These are phyloP conservation scores for Alternaria incomplexa DNA, from an alignment of 2,329 filamentous ascomycete species.

Conservation along the genomic window DNA sequence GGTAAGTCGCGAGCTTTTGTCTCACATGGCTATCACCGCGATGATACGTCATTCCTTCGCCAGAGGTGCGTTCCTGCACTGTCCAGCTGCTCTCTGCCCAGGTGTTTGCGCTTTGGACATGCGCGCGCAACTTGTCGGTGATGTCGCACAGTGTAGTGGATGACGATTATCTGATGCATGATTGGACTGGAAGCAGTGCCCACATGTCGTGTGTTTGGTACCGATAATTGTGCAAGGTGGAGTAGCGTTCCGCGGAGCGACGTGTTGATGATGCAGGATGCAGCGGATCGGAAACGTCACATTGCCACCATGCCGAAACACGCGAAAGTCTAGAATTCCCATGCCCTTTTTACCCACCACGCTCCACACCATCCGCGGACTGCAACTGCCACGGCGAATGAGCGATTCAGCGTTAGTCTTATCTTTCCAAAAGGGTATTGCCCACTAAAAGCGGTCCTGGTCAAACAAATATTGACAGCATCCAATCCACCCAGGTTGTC, in stretches of 20 bases:
- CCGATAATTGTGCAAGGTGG: not conserved
- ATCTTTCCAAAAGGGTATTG: not conserved
- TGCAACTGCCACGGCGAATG: not conserved
- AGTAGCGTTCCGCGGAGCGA: not conserved
- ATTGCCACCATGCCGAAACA: constrained; percentile 10
- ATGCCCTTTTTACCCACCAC: not conserved
- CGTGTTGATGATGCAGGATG: not conserved
- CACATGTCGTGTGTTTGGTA: not conserved
- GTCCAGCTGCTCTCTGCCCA: not conserved
- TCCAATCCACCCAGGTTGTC: not conserved
- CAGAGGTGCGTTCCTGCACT: not conserved
- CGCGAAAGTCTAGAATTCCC: constrained; percentile 1
- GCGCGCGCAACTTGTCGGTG: not conserved
- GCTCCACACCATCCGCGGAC: not conserved
- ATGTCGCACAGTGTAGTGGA: not conserved
- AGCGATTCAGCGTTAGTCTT: not conserved
- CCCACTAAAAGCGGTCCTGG: not conserved
- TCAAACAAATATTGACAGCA: not conserved
- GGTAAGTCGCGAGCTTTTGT: not conserved
- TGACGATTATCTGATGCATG: not conserved
- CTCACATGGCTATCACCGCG: not conserved
- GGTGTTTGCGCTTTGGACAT: not conserved
- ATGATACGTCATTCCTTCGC: constrained; percentile 2
- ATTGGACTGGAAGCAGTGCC: not conserved
- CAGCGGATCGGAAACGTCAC: constrained; percentile 9